Evolutionary conservation across 2,329 filamentous ascomycete genomes (phyloP).

Genomic region (Macrophomina tecta): DNA sequence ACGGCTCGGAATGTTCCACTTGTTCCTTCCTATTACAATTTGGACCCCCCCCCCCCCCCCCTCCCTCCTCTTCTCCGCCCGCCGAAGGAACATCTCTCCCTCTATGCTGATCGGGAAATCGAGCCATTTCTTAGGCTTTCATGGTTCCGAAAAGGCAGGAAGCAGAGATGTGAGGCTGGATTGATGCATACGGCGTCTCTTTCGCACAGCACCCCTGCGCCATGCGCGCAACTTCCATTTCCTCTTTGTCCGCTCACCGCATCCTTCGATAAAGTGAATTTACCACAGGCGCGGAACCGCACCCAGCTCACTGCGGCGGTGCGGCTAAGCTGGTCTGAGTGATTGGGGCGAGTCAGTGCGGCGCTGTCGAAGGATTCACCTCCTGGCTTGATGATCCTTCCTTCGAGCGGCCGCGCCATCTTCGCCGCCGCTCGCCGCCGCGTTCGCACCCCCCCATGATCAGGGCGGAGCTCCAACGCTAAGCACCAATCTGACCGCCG

Average conservation of each 20-base stretch:
- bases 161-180: slow-evolving; percentile 1
- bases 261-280: background rate
- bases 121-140: background rate
- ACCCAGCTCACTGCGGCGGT: slow-evolving; percentile 8
- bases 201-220: background rate
- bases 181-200: background rate
- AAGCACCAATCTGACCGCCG: background rate
- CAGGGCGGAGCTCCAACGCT: slow-evolving; percentile 6
- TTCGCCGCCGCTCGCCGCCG: slow-evolving; percentile 1
- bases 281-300: slow-evolving; percentile 11
- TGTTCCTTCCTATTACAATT: slow-evolving; percentile 5
- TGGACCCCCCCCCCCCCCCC: background rate
- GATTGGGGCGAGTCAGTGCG: slow-evolving; percentile 20
- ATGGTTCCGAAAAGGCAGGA: background rate
- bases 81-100: background rate
- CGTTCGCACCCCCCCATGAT: background rate
- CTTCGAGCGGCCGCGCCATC: background rate
- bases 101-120: background rate
- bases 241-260: slow-evolving; percentile 14
- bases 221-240: slow-evolving; percentile 9
- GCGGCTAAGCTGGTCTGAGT: background rate
- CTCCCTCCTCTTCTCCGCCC: slow-evolving; percentile 4
- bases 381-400: slow-evolving; percentile 25
- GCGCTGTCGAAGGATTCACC: slow-evolving; percentile 25
- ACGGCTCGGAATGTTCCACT: slow-evolving; percentile 18